phyloP scores from a whole-genome alignment of 495 filamentous ascomycete species.

The Trichoderma virens region DNA sequence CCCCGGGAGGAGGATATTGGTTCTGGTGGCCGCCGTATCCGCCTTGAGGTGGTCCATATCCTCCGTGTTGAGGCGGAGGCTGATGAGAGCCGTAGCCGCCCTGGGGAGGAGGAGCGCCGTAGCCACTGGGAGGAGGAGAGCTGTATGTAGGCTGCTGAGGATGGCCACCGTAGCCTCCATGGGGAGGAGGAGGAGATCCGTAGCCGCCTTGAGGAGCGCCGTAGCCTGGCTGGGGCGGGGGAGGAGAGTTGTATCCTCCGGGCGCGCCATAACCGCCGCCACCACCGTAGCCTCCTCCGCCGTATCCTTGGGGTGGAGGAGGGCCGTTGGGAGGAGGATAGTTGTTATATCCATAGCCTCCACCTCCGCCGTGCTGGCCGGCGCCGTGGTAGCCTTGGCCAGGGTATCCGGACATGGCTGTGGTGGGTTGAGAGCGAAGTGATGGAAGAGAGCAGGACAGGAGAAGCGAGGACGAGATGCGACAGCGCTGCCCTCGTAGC shows the following conservation, averaged over 20 bases:
- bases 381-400: constrained; percentile 25
- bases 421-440: not conserved
- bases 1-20: constrained; percentile 21
- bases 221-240: constrained; percentile 18
- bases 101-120: not conserved
- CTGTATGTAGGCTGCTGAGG: constrained; percentile 12
- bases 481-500: not conserved
- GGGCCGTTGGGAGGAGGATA: constrained; percentile 16
- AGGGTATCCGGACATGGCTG: constrained; percentile 22
- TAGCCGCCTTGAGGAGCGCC: constrained; percentile 20
- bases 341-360: constrained; percentile 13
- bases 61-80: constrained; percentile 5
- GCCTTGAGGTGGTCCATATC: not conserved
- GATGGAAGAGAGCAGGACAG: not conserved
- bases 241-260: constrained; percentile 20
- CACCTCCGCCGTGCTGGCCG: constrained; percentile 13
- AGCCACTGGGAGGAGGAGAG: not conserved
- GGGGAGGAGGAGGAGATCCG: constrained; percentile 15
- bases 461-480: not conserved
- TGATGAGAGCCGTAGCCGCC: constrained; percentile 1
- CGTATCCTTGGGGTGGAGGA: constrained; percentile 22
- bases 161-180: constrained; percentile 12
- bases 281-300: not conserved
- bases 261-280: constrained; percentile 21
- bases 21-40: constrained; percentile 15